These are phyloP conservation scores for Saccharomycopsis sp. DNA, from an alignment of 805 yeast genomes.

Conservation along the genomic window DNA sequence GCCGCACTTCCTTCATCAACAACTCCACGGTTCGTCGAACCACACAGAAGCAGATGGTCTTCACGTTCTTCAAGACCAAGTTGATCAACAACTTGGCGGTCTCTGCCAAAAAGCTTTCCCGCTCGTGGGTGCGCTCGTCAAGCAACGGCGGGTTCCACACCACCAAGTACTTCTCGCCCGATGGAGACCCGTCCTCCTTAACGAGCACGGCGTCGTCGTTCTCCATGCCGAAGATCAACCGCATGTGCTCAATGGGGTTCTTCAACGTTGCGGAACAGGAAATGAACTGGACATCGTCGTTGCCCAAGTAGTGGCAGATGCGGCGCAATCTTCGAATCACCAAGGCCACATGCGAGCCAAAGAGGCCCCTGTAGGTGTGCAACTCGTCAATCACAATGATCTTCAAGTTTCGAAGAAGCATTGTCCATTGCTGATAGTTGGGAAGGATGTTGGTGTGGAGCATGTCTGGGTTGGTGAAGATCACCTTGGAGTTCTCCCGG, in stretches of 20 bases:
- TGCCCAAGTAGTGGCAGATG: conserved; percentile 45
- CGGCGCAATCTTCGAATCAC: conserved; percentile 75
- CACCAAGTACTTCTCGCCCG: conserved; percentile 64
- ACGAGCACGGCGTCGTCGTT: conserved; percentile 41
- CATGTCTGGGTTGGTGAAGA: conserved; percentile 94
- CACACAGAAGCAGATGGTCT: conserved; percentile 86
- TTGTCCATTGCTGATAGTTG: conserved; percentile 61
- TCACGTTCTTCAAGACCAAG: conserved; percentile 51
- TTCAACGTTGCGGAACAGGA: conserved; percentile 92
- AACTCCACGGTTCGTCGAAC: conserved; percentile 81
- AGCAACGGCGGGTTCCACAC: conserved; percentile 80
- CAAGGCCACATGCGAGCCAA: conserved; percentile 87
- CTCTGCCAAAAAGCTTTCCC: conserved; percentile 66
- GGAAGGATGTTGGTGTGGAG: conserved; percentile 82
- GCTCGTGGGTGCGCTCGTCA: conserved; percentile 45
- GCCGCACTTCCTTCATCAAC: conserved; percentile 73
- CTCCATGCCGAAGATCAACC: conserved; percentile 57
- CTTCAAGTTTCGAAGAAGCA: conserved; percentile 53
- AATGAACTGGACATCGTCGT: conserved; percentile 51
- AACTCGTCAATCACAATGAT: conserved; percentile 77
- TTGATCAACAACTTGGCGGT: conserved; percentile 67
- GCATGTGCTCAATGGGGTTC: conserved; percentile 66
- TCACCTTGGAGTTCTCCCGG: conserved; percentile 59
- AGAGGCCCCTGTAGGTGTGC: conserved; percentile 81
- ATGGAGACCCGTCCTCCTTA: conserved; percentile 80